Evolutionary conservation across 306 rosid species (phyloP), one percentile per base, ranked within the genome.

Genomic region (Trifolium subterraneum): DNA sequence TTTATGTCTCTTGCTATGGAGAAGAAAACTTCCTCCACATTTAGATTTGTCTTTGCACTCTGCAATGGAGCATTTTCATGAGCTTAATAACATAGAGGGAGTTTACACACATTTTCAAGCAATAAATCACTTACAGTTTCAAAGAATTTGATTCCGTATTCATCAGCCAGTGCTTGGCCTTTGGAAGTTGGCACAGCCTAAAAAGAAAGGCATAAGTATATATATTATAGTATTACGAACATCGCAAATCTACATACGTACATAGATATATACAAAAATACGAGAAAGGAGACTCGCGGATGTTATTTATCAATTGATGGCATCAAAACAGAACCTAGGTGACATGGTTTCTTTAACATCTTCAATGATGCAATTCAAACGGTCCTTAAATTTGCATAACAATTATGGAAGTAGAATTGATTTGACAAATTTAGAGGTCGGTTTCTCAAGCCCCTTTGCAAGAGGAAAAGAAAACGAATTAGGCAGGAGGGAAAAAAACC

Each of bases 161-260:
- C 98, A 68, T 93, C 97, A n/a, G 97, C 98, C 36, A 93, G 89
- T 69, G 91, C 98, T 85, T 93, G 97, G 50, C 98, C 98, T 78
- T 89, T 93, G 78, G 97, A 80, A 0, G 94, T 93, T 42, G 97
- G 98, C 80, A 93, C 98, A 66, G 93, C 97, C 98, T 93, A 79
- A 58, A 68, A 67, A 4, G 59, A 70, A 48, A 41, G 19, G 4
- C 10, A 48, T 41, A 51, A 23, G 60, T 20, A 52, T 38, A 41
- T 20, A 41, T 41, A 18, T 35, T 35, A 42, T 68, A 60, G 25
- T 31, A 51, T 58, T 71, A 56, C 58, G 2, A 78, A 69, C 18
- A 61, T 29, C 23, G 41, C 66, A 74, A 78, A 70, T 73, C 39
- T 51, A 63, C 10, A 72, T 55, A 41, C 55, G 60, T 8, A 56